Base-by-base conservation (phyloP, 108 stramenopile species). In the Nitzschia palea region DNA sequence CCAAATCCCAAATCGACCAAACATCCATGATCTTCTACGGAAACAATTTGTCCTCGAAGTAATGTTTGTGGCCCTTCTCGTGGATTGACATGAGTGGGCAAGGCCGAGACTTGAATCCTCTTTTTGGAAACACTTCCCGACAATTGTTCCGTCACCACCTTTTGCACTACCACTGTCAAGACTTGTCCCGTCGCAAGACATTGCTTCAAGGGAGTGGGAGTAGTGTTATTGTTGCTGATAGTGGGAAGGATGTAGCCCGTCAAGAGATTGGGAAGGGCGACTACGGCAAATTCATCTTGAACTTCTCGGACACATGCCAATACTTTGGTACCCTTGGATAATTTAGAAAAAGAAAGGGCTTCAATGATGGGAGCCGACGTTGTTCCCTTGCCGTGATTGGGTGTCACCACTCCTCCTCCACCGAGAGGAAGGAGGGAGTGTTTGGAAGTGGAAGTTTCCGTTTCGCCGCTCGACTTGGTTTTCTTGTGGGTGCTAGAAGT, bases 11-110 rank as follows among this genome's bases (percentile, higher is more conserved):
- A 44, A 67, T 94, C 86, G 26, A 94, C 74, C 26, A 94, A 62
- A 57, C 87, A 85, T 44, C 93, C 93, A 42, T 94, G 93, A 67
- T 90, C 89, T 78, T 94, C 86, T 4, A 88, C 61, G 28, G 81
- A 80, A 14, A 66, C 33, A 29, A 94, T 78, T 56, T 77, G 74
- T 45, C 93, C 89, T 17, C 93, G 71, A 12, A 88, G 44, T 1
- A 52, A 44, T 5, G 50, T 34, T 28, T 44, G 44, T 0, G 50
- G 36, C 15, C 45, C 45, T 4, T 67, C 42, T 25, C 67, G 36
- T 4, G 70, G 61, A 67, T 94, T 91, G 51, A 94, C 73, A 40
- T 61, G 54, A 3, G 47, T 36, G 0, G 93, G 93, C 44, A 64
- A 66, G 0, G 79, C 74, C 6, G 86, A 80, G 4, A 94, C 79